Base-by-base conservation (phyloP, 2,329 filamentous ascomycete genomes). In the Scedosporium minutisporum region DNA sequence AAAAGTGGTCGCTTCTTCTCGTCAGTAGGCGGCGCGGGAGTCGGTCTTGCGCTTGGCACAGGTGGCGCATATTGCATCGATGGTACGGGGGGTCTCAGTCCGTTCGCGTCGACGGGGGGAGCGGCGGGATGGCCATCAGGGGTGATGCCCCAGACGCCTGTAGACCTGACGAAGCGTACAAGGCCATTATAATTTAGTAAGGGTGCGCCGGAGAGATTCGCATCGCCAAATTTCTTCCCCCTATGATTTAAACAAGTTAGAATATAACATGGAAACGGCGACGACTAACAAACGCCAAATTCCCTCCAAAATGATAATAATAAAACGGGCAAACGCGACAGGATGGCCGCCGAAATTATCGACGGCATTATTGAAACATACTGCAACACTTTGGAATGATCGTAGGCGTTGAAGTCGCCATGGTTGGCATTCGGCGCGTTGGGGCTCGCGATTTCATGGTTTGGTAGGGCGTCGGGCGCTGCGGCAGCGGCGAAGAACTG, bases 401-500 rank as follows among this genome's bases (percentile, higher is more conserved):
- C 48, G 60, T 61, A 61, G n/a, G 60, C 21, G 29, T 61, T 61
- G 80, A 57, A 78, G 79, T 68, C 82, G 77, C 63, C 86, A 73
- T 65, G 86, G 87, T 65, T 80, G 3, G 70, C 74, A 76, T 76
- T 87, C 83, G 67, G 77, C 79, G 55, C 53, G 61, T 62, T 83
- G 67, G 77, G 75, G 67, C 82, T 80, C 69, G 78, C 78, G 72
- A 84, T 79, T 73, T 80, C 78, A 75, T 80, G 77, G 72, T 83
- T 81, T 70, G 84, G 83, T 69, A 87, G 79, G 74, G 79, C 77
- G 75, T 85, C 80, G 71, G 81, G 77, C 75, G 87, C 85, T 75
- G 88, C 89, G 80, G 90, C 87, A 82, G 90, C 85, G 69, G 84
- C 82, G 80, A 89, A 96, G 70, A 96, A 84, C 79, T 95, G 89